Evolutionary conservation across 2,329 filamentous ascomycete genomes (phyloP).

Genomic region (Cladosporium sphaerospermum): DNA sequence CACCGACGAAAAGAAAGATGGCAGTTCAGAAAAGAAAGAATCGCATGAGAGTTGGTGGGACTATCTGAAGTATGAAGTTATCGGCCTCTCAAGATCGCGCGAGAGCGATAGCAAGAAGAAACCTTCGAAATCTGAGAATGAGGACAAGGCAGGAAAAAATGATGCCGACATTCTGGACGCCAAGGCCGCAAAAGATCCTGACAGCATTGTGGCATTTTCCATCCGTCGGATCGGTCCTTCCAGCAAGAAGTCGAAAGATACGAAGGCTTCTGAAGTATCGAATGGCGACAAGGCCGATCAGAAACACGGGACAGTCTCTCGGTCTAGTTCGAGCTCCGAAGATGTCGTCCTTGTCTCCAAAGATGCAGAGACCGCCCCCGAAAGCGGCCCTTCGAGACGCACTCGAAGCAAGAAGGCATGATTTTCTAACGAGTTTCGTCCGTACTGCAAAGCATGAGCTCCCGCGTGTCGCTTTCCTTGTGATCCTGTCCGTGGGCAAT

Average conservation of each 20-base stretch:
- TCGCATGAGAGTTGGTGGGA: conserved; percentile 5
- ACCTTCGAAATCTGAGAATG: conserved; percentile 20
- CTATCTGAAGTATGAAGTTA: conserved; percentile 7
- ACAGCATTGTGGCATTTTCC: conserved; percentile 10
- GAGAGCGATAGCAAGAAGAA: conserved; percentile 7
- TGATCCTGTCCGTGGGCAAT: too few relatives aligned
- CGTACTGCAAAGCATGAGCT: too few relatives aligned
- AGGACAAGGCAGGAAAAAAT: conserved; percentile 10
- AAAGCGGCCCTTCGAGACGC: background rate
- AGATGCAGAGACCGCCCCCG: background rate
- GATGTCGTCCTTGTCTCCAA: conserved; percentile 13
- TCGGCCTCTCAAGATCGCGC: background rate
- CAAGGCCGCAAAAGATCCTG: conserved; percentile 8
- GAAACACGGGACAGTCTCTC: background rate
- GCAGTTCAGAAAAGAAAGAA: conserved; percentile 5
- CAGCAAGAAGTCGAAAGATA: background rate
- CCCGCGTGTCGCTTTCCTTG: too few relatives aligned
- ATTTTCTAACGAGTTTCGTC: background rate
- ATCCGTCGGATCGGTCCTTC: conserved; percentile 8
- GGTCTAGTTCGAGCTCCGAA: conserved; percentile 10
- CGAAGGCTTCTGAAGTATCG: background rate
- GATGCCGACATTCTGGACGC: conserved; percentile 3
- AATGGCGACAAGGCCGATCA: background rate
- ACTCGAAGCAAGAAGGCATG: conserved; percentile 6
- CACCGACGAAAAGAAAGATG: conserved; percentile 11